phyloP scores from a whole-genome alignment of 73 alveolate genomes.

The Paramecium primaurelia region DNA sequence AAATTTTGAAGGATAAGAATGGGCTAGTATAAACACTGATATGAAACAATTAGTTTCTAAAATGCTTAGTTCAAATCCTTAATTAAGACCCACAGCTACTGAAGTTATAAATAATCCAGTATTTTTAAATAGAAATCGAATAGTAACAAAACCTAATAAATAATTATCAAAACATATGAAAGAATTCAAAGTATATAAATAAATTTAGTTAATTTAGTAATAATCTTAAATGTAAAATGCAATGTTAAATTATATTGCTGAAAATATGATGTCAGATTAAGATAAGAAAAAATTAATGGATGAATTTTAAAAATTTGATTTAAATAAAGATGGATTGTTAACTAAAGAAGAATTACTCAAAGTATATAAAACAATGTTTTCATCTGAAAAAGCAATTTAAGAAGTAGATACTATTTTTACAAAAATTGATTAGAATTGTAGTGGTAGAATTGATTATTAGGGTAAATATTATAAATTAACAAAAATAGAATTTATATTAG shows the following conservation, averaged over 20 bases:
- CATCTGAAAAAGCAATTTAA: background rate
- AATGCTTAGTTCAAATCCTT: constrained; percentile 2
- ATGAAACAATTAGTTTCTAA: background rate
- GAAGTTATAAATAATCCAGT: background rate
- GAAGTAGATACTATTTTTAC: background rate
- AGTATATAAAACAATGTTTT: background rate
- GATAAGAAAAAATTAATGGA: background rate
- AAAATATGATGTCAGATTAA: constrained; percentile 15
- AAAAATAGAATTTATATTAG: background rate
- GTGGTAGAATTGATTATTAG: constrained; percentile 32
- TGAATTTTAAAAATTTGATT: background rate
- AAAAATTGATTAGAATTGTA: background rate
- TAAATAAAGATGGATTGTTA: constrained; percentile 15
- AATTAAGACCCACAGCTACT: background rate
- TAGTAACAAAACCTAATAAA: background rate
- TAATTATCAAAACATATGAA: background rate
- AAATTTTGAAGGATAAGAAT: background rate
- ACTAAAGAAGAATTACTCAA: background rate
- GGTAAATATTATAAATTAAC: background rate
- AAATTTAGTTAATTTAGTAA: background rate
- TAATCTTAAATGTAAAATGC: background rate
- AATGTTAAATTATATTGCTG: background rate
- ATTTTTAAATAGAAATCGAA: background rate
- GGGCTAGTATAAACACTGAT: background rate
- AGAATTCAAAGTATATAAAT: background rate